These are phyloP conservation scores for Alternaria ventricosa DNA, from an alignment of 2,329 filamentous ascomycete species.

Conservation along the genomic window DNA sequence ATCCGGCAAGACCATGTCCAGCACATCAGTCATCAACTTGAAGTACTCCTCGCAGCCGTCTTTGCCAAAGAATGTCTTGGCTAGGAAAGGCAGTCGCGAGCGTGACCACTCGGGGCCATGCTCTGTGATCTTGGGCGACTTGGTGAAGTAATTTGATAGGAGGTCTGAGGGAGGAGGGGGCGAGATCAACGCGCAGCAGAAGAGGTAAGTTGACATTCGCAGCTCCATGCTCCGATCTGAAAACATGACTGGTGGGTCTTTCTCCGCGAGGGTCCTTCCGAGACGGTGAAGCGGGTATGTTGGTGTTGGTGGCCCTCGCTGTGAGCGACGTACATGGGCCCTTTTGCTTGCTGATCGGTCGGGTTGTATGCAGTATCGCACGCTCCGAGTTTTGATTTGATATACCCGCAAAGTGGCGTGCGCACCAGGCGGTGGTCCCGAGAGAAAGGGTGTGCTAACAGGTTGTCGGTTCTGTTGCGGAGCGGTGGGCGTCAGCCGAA, in stretches of 20 bases:
- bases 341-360: neutral
- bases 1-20: constrained; percentile 41
- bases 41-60: constrained; percentile 51
- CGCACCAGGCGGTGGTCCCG: too few species aligned
- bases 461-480: constrained; percentile 12
- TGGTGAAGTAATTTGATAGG: constrained; percentile 35
- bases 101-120: constrained; percentile 51
- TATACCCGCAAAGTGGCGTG: constrained; percentile 3
- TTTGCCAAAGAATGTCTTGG: constrained; percentile 44
- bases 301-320: neutral
- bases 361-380: neutral
- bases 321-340: constrained; percentile 7
- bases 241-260: constrained; percentile 13
- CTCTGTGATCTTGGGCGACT: constrained; percentile 48
- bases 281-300: constrained; percentile 1
- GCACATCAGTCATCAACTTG: constrained; percentile 37
- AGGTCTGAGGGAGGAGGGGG: constrained; percentile 33
- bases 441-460: constrained; percentile 10
- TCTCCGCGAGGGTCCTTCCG: neutral
- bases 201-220: constrained; percentile 31
- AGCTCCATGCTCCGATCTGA: constrained; percentile 24
- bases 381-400: constrained; percentile 3
- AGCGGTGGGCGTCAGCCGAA: constrained; percentile 16
- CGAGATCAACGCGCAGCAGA: constrained; percentile 39
- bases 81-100: constrained; percentile 49